These are phyloP conservation scores for Coelastrella sp. DNA, from an alignment of 139 green algal species.

Conservation along the genomic window DNA sequence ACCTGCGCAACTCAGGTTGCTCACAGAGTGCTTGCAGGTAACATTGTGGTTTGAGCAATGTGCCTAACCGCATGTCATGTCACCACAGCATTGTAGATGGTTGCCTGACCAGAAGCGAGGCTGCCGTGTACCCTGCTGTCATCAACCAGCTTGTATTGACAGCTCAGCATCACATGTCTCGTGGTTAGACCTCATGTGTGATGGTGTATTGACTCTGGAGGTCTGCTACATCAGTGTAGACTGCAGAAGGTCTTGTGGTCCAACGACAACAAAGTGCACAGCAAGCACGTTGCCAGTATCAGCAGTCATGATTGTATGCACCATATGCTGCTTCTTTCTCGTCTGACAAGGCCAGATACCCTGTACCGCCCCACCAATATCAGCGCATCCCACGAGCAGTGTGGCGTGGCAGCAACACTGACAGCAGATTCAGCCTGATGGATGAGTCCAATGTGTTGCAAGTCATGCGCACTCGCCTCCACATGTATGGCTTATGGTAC, in stretches of 20 bases:
- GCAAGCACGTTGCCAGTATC: not conserved
- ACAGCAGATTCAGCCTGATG: constrained; percentile 20
- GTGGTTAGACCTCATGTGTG: too few relatives aligned
- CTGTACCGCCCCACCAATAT: not conserved
- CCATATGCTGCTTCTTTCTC: not conserved
- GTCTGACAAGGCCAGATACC: constrained; percentile 18
- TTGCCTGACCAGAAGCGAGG: too few relatives aligned
- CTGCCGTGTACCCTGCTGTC: too few relatives aligned
- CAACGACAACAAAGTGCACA: too few relatives aligned
- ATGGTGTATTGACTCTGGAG: too few relatives aligned
- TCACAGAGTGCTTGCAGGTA: constrained; percentile 45
- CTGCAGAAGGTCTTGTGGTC: too few relatives aligned
- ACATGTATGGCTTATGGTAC: constrained; percentile 45
- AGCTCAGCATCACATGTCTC: too few relatives aligned
- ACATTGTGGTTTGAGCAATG: too few relatives aligned
- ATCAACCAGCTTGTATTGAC: too few relatives aligned
- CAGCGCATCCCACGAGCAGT: constrained; percentile 41
- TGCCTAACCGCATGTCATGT: too few relatives aligned
- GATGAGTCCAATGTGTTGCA: constrained; percentile 48
- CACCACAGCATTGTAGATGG: too few relatives aligned
- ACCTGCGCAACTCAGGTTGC: constrained; percentile 36
- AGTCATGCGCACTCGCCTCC: constrained; percentile 51
- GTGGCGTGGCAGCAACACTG: constrained; percentile 63
- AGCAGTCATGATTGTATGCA: not conserved
- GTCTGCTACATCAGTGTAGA: too few relatives aligned